Evolutionary conservation across 495 filamentous ascomycete species (phyloP).

Genomic region (Astrothelium macrocarpum): DNA sequence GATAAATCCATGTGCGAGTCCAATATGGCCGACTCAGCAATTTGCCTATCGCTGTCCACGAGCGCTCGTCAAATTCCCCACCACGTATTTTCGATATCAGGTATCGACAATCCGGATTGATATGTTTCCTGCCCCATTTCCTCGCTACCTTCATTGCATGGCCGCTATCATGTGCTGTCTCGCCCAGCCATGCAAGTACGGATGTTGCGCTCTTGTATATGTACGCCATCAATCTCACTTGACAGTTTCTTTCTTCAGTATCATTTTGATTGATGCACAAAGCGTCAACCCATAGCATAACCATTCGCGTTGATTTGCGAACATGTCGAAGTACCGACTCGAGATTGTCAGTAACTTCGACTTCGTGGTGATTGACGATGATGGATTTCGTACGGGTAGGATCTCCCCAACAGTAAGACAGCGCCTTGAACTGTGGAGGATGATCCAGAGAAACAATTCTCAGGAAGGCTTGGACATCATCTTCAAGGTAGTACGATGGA

Average conservation of each 20-base stretch:
- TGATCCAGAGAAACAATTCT: background rate
- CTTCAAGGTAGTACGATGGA: background rate
- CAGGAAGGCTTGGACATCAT: background rate
- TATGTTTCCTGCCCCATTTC: background rate
- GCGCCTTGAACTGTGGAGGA: background rate
- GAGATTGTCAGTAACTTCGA: background rate
- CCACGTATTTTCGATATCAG: background rate
- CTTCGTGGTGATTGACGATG: background rate
- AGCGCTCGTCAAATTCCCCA: background rate
- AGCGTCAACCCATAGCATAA: conserved; percentile 13
- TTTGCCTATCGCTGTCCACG: background rate
- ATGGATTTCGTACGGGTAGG: background rate
- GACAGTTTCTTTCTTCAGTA: conserved; percentile 11
- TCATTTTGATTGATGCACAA: conserved; percentile 18
- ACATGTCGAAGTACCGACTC: background rate
- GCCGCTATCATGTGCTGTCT: background rate
- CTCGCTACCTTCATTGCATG: background rate
- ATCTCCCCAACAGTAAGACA: background rate
- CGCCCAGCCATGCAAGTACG: conserved; percentile 17
- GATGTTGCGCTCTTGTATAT: conserved; percentile 13
- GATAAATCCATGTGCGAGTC: background rate
- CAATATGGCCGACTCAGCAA: background rate
- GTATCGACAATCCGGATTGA: background rate
- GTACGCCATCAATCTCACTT: conserved; percentile 15
- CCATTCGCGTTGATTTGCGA: background rate